These are phyloP conservation scores for Xylaria scruposa DNA, from an alignment of 495 filamentous ascomycete species.

Conservation along the genomic window DNA sequence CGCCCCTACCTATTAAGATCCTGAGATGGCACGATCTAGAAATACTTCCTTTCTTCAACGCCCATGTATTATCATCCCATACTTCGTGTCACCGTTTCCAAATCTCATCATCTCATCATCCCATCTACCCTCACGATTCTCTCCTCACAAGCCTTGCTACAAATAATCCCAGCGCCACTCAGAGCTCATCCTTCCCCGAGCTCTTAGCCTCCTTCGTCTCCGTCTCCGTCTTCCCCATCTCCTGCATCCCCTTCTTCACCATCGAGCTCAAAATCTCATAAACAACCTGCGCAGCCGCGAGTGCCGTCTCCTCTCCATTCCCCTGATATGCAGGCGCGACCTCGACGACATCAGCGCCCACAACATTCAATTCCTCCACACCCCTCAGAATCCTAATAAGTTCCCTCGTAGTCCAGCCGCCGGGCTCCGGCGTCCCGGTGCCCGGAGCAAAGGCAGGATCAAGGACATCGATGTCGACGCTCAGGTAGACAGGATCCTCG, in stretches of 20 bases:
- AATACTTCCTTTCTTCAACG: background rate
- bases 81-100: background rate
- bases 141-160: background rate
- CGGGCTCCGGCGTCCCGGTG: constrained; percentile 76
- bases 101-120: background rate
- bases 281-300: constrained; percentile 81
- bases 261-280: constrained; percentile 84
- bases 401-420: constrained; percentile 77
- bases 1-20: no score
- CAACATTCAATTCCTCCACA: constrained; percentile 71
- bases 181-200: constrained; percentile 45
- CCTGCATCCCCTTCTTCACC: constrained; percentile 64
- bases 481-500: constrained; percentile 72
- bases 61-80: background rate
- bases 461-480: constrained; percentile 77
- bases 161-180: background rate
- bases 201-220: constrained; percentile 15
- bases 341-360: constrained; percentile 83
- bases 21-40: background rate
- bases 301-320: constrained; percentile 79
- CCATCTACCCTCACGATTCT: background rate
- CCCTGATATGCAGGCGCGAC: constrained; percentile 88
- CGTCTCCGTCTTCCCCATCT: constrained; percentile 46
- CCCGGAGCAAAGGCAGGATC: constrained; percentile 76
- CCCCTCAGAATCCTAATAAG: constrained; percentile 73